Conservation (phyloP, 768 basidiomycete species). For the Phylloporus sp. region DNA sequence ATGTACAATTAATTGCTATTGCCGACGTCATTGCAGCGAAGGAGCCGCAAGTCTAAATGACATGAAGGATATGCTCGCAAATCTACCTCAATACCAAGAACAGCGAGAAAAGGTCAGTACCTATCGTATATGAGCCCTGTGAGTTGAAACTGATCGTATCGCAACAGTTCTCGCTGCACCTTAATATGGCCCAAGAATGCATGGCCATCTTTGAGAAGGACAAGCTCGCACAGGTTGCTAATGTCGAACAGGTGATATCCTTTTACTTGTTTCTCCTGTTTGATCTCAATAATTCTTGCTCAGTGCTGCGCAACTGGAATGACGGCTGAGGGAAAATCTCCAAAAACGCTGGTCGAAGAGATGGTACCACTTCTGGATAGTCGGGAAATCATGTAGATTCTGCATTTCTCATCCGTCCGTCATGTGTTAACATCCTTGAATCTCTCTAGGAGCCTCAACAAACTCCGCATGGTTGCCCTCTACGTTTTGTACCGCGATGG, state of each 20-base stretch:
- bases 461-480: slow-evolving; percentile 93
- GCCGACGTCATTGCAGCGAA: slow-evolving; percentile 41
- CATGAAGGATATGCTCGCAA: slow-evolving; percentile 99
- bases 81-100: slow-evolving; percentile 90
- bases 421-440: background rate
- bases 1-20: slow-evolving; percentile 1
- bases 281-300: background rate
- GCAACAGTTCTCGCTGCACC: slow-evolving; percentile 85
- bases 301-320: slow-evolving; percentile 93
- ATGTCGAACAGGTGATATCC: slow-evolving; percentile 77
- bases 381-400: slow-evolving; percentile 69
- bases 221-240: slow-evolving; percentile 76
- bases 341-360: slow-evolving; percentile 92
- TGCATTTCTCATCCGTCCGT: background rate
- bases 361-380: slow-evolving; percentile 97
- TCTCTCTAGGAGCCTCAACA: slow-evolving; percentile 69
- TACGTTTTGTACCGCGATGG: slow-evolving; percentile 95
- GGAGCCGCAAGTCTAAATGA: slow-evolving; percentile 88
- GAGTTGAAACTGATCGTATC: background rate
- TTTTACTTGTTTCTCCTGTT: background rate
- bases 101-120: slow-evolving; percentile 81
- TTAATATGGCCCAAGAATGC: slow-evolving; percentile 97
- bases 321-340: slow-evolving; percentile 90
- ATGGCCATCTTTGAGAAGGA: slow-evolving; percentile 91
- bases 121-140: background rate